Percentiles rank a stretch among this genome's conserved stretches.
phyloP scores from a whole-genome alignment of 2,329 filamentous ascomycete species.

The Dendrostoma leiphaemia region DNA sequence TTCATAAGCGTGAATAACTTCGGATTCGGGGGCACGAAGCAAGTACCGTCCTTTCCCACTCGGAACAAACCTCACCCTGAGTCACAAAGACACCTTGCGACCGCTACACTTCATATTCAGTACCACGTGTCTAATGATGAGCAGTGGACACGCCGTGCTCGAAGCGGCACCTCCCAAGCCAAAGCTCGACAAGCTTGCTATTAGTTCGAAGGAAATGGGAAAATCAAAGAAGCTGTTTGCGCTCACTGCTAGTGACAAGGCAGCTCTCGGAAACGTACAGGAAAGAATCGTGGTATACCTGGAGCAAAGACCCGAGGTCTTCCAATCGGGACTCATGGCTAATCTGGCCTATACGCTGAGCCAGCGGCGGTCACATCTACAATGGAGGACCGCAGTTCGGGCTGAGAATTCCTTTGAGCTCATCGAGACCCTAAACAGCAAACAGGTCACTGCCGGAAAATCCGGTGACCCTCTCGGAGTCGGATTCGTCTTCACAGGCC shows the following conservation, averaged over 20 bases:
- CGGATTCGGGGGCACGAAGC: slow-evolving; percentile 30
- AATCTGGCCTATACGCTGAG: slow-evolving; percentile 13
- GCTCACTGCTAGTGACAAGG: slow-evolving; percentile 4
- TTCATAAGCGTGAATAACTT: slow-evolving; percentile 27
- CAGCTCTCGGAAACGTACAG: background rate
- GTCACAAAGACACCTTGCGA: no score
- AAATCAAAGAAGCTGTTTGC: slow-evolving; percentile 1
- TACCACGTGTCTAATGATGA: no score
- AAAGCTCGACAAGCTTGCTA: no score
- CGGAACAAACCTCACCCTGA: no score
- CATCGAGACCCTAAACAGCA: background rate
- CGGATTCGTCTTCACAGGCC: slow-evolving; percentile 43
- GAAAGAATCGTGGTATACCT: slow-evolving; percentile 6
- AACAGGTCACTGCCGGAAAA: no score
- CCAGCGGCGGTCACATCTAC: slow-evolving; percentile 4
- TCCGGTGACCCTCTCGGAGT: no score
- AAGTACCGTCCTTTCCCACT: no score
- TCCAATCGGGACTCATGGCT: slow-evolving; percentile 4
- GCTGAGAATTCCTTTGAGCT: background rate
- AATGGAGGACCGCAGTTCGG: slow-evolving; percentile 1
- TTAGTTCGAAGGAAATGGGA: no score
- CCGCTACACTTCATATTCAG: no score
- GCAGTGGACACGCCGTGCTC: no score
- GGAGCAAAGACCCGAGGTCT: slow-evolving; percentile 10
- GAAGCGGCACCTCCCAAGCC: no score